These are phyloP conservation scores for Ensete ventricosum DNA, from an alignment of 176 grass and related monocot species.

Conservation along the genomic window DNA sequence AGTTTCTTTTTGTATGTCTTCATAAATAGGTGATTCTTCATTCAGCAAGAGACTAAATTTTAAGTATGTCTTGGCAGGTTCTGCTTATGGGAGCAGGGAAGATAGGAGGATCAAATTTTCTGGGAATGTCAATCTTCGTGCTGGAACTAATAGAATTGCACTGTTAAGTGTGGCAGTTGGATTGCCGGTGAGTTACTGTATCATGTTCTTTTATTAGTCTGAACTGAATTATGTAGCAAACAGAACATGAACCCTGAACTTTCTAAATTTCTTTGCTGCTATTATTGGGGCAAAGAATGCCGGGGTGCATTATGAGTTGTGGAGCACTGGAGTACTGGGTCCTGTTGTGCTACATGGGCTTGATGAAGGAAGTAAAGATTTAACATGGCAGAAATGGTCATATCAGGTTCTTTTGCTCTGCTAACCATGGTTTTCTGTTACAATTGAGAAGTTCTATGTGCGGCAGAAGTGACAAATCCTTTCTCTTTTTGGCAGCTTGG, in stretches of 20 bases:
- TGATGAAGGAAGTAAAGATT: conserved; percentile 67
- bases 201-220: background rate
- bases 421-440: background rate
- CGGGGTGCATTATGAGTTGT: conserved; percentile 87
- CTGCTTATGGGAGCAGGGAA: conserved; percentile 93
- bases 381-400: conserved; percentile 97
- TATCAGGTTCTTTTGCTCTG: conserved; percentile 48
- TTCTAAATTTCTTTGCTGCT: background rate
- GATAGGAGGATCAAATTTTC: conserved; percentile 72
- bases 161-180: conserved; percentile 89
- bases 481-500: conserved; percentile 47
- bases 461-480: background rate
- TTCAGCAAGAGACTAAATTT: conserved; percentile 17
- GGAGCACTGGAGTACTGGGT: conserved; percentile 84
- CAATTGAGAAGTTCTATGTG: background rate
- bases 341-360: conserved; percentile 79
- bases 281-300: conserved; percentile 50
- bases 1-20: background rate
- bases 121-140: conserved; percentile 65
- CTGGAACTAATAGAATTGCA: conserved; percentile 76
- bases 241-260: background rate
- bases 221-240: background rate
- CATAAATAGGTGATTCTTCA: background rate
- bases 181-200: conserved; percentile 54
- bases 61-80: conserved; percentile 33